Conservation (phyloP, 1,284 basidiomycete genomes). For the Pyrrhoderma lamaoense region DNA sequence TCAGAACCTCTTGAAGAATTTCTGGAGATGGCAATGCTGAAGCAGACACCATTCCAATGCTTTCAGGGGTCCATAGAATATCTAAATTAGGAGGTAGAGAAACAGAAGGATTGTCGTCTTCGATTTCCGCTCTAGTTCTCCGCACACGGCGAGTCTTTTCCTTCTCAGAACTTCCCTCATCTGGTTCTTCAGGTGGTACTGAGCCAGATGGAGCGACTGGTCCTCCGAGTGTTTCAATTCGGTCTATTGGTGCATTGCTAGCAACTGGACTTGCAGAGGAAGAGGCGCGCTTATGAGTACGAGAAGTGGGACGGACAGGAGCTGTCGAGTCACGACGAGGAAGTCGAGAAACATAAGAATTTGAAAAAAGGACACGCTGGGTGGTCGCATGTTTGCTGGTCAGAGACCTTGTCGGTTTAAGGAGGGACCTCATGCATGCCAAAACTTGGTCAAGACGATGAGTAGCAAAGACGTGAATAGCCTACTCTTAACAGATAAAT, state of each 20-base stretch:
- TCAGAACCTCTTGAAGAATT: slow-evolving; percentile 63
- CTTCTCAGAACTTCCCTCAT: slow-evolving; percentile 27
- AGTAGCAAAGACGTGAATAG: no score
- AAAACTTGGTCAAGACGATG: slow-evolving; percentile 31
- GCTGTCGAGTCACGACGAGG: slow-evolving; percentile 10
- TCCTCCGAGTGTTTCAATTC: neutral
- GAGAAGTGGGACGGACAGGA: slow-evolving; percentile 21
- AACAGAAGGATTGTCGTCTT: slow-evolving; percentile 19
- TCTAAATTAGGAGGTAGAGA: slow-evolving; percentile 48
- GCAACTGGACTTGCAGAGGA: slow-evolving; percentile 5
- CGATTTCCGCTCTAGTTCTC: slow-evolving; percentile 3
- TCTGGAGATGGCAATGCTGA: slow-evolving; percentile 42
- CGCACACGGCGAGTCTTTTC: slow-evolving; percentile 21
- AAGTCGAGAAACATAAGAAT: slow-evolving; percentile 29
- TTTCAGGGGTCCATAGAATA: slow-evolving; percentile 57
- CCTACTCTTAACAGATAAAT: no score
- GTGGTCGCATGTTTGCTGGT: slow-evolving; percentile 31
- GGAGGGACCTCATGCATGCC: slow-evolving; percentile 29
- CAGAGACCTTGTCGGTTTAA: slow-evolving; percentile 40
- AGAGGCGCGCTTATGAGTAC: slow-evolving; percentile 26
- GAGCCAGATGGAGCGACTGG: slow-evolving; percentile 27
- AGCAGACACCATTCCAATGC: slow-evolving; percentile 22
- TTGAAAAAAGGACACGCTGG: slow-evolving; percentile 29
- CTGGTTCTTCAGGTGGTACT: slow-evolving; percentile 25
- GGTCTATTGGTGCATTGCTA: neutral